Percentiles rank a stretch among this genome's conserved stretches.
These are phyloP conservation scores for Anisodus acutangulus DNA, from an alignment of 257 asterid species.

Conservation along the genomic window DNA sequence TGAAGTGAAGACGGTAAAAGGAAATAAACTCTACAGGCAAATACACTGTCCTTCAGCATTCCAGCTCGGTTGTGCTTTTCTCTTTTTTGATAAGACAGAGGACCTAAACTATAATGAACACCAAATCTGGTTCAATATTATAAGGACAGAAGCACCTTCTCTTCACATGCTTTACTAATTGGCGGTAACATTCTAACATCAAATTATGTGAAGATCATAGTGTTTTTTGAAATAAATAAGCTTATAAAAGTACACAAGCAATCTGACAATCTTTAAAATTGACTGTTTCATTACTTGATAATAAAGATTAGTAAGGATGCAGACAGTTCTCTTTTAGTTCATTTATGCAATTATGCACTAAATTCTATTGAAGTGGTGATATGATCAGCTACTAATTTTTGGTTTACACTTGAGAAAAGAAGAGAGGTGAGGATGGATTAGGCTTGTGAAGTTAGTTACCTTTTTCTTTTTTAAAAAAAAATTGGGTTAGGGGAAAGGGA, in stretches of 20 bases:
- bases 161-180: neutral
- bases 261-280: neutral
- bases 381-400: neutral
- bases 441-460: slow-evolving; percentile 44
- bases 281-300: neutral
- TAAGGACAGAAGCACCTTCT: neutral
- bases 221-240: neutral
- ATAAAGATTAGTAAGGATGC: neutral
- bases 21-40: neutral
- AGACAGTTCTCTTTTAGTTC: neutral
- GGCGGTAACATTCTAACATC: neutral
- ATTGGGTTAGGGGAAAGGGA: too few species aligned
- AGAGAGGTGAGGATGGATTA: neutral
- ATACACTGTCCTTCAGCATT: slow-evolving; percentile 1
- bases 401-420: slow-evolving; percentile 14
- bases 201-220: neutral
- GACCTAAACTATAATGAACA: neutral
- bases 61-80: neutral
- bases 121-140: neutral
- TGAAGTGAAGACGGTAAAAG: neutral
- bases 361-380: neutral
- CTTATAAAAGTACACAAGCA: neutral
- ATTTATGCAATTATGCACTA: neutral
- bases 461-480: neutral
- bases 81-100: neutral